Conservation (phyloP, 441 rosid genomes). For the Gossypium davidsonii region DNA sequence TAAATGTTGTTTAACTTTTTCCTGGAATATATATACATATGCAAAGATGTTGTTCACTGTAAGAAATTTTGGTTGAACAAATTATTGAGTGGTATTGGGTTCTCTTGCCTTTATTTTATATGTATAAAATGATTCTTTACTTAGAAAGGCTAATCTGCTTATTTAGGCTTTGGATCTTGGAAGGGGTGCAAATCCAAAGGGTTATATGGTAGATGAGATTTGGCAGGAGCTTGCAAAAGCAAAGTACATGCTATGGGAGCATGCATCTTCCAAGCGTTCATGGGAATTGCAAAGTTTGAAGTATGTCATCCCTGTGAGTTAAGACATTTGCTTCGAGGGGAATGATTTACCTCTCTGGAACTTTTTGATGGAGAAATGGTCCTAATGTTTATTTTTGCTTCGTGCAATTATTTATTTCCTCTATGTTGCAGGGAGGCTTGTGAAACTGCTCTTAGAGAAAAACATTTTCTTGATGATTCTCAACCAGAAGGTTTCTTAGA, state of each 20-base stretch:
- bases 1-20: background rate
- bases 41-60: background rate
- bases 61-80: background rate
- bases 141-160: background rate
- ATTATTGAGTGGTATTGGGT: background rate
- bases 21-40: background rate
- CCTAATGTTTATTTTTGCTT: constrained; percentile 17
- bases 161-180: constrained; percentile 82
- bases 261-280: constrained; percentile 46
- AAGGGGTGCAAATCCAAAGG: constrained; percentile 55
- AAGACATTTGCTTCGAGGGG: constrained; percentile 3
- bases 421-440: constrained; percentile 59
- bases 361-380: background rate
- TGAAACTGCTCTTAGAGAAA: constrained; percentile 65
- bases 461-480: constrained; percentile 41
- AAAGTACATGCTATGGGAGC: constrained; percentile 78
- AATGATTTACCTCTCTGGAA: background rate
- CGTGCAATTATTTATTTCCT: constrained; percentile 12
- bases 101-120: background rate
- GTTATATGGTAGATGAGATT: constrained; percentile 80
- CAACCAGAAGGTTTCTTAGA: constrained; percentile 48
- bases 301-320: constrained; percentile 55
- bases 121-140: background rate
- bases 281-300: constrained; percentile 80
- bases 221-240: constrained; percentile 91